Base-by-base conservation (phyloP, 2,329 filamentous ascomycete genomes). In the Aureobasidium sp. region DNA sequence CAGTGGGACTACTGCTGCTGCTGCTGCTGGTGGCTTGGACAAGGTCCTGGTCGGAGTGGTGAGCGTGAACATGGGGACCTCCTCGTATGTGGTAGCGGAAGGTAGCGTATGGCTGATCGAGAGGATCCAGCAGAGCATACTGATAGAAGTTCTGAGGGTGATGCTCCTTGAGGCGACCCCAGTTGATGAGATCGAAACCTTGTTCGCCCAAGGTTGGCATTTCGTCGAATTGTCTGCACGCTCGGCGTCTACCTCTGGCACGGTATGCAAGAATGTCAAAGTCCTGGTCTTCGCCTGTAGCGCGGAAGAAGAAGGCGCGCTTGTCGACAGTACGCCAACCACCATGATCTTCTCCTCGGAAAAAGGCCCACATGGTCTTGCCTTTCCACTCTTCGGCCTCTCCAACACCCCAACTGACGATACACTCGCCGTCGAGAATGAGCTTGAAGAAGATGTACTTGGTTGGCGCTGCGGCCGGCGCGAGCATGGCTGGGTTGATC, bases 101-200 rank as follows among this genome's bases (percentile, higher is more conserved):
- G 1, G 70, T 76, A 4, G 72, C 78, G 63, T 78, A 80, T 2
- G 80, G 80, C 65, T 73, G 67, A 65, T 81, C 77, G 7, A 76
- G 58, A 1, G 79, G 73, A 67, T 82, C 79, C 23, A 81, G 68
- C 20, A 82, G 73, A 1, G 78, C 76, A 58, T 80, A 81, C 57
- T 74, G 76, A 68, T 81, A 82, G 67, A 74, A 79, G 3, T 73
- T 70, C 64, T 74, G 75, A 9, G 76, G 77, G 12, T 78, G 72
- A 37, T 75, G 69, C 37, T 68, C 64, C 55, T 73, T 73, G 9
- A 76, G 68, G 26, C 68, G 67, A 5, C 77, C 76, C 42, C 70
- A 75, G 56, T 70, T 72, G 32, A 73, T 64, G 8, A 78, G 69
- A 20, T 69, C 66, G 12, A 76, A 67, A 0, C 46, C 56, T 55